Evolutionary conservation across 1,139 yeast genomes (phyloP), one percentile per base, ranked within the genome.

Genomic region (Pichia sp.): DNA sequence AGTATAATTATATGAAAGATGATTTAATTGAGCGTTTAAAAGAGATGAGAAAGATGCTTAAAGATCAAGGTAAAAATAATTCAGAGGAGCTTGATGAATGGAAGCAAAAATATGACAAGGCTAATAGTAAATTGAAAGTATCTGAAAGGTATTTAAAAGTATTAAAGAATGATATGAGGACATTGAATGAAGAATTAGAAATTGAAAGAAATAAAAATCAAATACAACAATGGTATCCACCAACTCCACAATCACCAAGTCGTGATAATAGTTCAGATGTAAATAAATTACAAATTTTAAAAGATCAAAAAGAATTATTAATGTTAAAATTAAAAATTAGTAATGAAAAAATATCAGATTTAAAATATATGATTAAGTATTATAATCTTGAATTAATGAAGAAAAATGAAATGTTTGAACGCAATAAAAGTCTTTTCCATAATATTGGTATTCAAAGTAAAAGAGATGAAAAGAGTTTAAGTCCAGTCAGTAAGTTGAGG

Each of bases 281-380:
- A 5, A 33, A 26, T 18, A 47, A 42, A 29, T 26, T 50, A 28
- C 45, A 47, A 27, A 42, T 57, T 26, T 47, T 59, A 11, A 53
- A 56, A 42, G 43, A 46, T 11, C 66, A 62, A 44, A 59, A 58
- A 45, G 53, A 53, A 26, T 46, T 62, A 8, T 53, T 56, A 35
- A 51, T 48, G 40, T 42, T 59, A 34, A 61, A 58, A 41, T 39
- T 61, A 29, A 56, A 53, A 26, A 58, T 58, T n/a, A 54, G 54
- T 42, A 52, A 54, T 35, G 58, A 58, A 50, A 64, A 67, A 58
- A 65, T 75, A 49, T 65, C 68, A 39, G 87, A 82, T 58, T 70
- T 81, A 53, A 71, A 68, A 52, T 69, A 76, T 56, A 72, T 79
- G 72, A 76, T 79, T 55, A 60, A 68, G 11, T 81, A 73, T 58